phyloP scores from a whole-genome alignment of 225 moss, liverwort and hornwort genomes.

The Asterella californica region DNA sequence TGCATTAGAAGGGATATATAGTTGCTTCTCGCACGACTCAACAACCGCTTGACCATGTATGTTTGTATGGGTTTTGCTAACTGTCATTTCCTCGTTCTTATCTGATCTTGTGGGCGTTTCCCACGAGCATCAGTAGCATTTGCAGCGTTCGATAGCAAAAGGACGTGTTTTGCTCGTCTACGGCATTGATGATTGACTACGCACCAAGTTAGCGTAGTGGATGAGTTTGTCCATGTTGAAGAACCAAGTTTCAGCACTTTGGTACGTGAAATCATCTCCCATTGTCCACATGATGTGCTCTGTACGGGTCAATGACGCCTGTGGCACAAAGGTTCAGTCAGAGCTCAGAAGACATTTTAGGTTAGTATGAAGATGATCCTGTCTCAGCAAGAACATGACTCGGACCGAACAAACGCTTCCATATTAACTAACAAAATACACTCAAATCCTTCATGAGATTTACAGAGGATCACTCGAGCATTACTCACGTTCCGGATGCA shows the following conservation, averaged over 20 bases:
- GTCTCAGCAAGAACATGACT: too few relatives aligned
- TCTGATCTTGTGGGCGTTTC: neutral
- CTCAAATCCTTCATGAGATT: neutral
- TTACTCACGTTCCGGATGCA: neutral
- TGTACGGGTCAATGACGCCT: constrained; percentile 69
- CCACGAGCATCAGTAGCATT: neutral
- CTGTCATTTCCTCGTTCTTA: too few relatives aligned
- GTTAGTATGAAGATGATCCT: too few relatives aligned
- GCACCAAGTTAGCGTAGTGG: constrained; percentile 75
- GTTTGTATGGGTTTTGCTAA: too few relatives aligned
- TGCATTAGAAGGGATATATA: too few relatives aligned
- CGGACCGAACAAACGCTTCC: neutral
- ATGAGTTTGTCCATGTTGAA: constrained; percentile 92
- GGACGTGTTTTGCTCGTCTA: neutral
- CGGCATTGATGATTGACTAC: neutral
- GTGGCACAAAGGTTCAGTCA: neutral
- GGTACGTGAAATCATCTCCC: constrained; percentile 90
- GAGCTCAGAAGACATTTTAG: neutral
- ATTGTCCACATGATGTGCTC: constrained; percentile 91
- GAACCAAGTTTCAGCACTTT: constrained; percentile 80
- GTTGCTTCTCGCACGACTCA: too few relatives aligned
- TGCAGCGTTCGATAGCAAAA: neutral
- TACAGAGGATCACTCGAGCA: neutral
- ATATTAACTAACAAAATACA: neutral
- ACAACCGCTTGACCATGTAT: too few relatives aligned